phyloP scores from a whole-genome alignment of 2,329 filamentous ascomycete genomes.

The Fusarium miscanthi region DNA sequence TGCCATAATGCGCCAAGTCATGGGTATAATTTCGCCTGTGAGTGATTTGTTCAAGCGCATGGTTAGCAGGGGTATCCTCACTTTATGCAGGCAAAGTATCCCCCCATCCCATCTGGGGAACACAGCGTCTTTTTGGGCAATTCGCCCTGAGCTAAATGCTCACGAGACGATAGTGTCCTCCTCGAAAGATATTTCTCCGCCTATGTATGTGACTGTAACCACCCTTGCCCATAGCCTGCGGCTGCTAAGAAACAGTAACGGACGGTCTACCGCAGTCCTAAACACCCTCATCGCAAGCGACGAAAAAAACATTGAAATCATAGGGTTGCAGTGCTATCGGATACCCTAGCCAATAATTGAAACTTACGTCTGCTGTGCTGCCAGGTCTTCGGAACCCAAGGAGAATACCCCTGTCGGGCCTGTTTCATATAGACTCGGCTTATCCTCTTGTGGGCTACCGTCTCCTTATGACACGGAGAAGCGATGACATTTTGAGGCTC shows the following conservation, averaged over 20 bases:
- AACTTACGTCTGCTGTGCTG: conserved; percentile 29
- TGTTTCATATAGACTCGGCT: conserved; percentile 36
- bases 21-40: conserved; percentile 17
- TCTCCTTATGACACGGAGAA: conserved; percentile 16
- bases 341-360: conserved; percentile 23
- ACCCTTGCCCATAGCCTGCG: conserved; percentile 4
- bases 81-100: conserved; percentile 13
- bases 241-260: conserved; percentile 5
- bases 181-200: conserved; percentile 15
- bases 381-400: conserved; percentile 14
- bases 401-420: conserved; percentile 20
- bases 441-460: conserved; percentile 24
- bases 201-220: background rate
- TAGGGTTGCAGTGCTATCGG: conserved; percentile 32
- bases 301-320: conserved; percentile 22
- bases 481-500: conserved; percentile 35
- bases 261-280: conserved; percentile 5
- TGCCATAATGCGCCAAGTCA: conserved; percentile 2
- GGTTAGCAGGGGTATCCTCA: conserved; percentile 21
- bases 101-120: conserved; percentile 6
- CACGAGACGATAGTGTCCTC: background rate
- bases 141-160: conserved; percentile 17
- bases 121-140: conserved; percentile 1
- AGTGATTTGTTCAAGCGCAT: conserved; percentile 10
- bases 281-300: conserved; percentile 2